Percentiles rank a stretch among this genome's conserved stretches.
phyloP scores from a whole-genome alignment of 2,329 filamentous ascomycete species.

The Bipolaris victoriae region DNA sequence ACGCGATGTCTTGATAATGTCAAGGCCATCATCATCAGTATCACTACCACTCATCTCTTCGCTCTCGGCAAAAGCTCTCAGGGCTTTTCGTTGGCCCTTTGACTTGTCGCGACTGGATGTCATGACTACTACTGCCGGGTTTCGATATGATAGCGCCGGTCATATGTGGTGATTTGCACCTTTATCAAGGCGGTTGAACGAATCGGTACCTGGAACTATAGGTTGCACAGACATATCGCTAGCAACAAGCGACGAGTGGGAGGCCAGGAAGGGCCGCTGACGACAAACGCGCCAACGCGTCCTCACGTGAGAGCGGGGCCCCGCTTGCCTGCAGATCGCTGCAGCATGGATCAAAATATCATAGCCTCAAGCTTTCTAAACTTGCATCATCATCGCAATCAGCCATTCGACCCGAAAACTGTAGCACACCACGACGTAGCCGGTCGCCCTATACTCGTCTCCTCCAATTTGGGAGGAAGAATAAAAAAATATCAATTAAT shows the following conservation, averaged over 20 bases:
- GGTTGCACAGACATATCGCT: neutral
- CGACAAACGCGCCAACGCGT: slow-evolving; percentile 30
- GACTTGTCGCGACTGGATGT: slow-evolving; percentile 21
- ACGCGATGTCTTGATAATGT: slow-evolving; percentile 46
- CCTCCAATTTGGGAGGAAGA: neutral
- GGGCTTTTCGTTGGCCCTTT: slow-evolving; percentile 24
- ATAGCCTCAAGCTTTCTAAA: slow-evolving; percentile 8
- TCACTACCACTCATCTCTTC: slow-evolving; percentile 38
- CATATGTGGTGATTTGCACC: neutral
- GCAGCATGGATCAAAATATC: slow-evolving; percentile 5
- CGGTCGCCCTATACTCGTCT: too few relatives aligned
- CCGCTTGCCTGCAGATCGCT: slow-evolving; percentile 11
- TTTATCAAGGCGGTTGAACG: neutral
- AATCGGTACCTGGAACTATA: neutral
- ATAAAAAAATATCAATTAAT: neutral
- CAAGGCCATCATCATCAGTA: slow-evolving; percentile 50
- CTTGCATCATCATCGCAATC: slow-evolving; percentile 5
- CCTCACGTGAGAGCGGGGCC: slow-evolving; percentile 38
- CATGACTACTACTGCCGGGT: slow-evolving; percentile 16
- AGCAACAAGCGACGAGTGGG: neutral
- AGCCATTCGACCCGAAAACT: neutral
- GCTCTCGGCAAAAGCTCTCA: slow-evolving; percentile 37
- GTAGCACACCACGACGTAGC: neutral
- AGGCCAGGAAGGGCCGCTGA: neutral
- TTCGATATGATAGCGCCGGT: neutral